Conservation (phyloP, 164 flowering plant genomes). For the Annona squamosa region DNA sequence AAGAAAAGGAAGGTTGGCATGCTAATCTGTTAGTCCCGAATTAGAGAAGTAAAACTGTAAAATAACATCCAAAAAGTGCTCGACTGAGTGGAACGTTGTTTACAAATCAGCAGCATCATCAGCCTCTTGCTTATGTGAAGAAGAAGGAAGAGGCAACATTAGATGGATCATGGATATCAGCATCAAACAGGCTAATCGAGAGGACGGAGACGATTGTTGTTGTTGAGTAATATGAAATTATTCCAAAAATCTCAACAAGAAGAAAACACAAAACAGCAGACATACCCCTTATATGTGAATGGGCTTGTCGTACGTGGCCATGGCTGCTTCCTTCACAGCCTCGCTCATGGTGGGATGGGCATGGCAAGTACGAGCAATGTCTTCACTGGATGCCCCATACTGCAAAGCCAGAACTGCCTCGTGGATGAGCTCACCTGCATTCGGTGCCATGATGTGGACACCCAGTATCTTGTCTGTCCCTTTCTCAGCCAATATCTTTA, state of each 20-base stretch:
- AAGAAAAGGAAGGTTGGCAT: too few species aligned
- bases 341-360: slow-evolving; percentile 98
- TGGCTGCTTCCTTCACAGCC: slow-evolving; percentile 95
- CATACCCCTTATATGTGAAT: slow-evolving; percentile 52
- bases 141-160: too few species aligned
- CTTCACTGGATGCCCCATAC: slow-evolving; percentile 78
- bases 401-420: slow-evolving; percentile 67
- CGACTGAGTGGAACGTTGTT: too few species aligned
- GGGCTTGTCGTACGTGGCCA: slow-evolving; percentile 97
- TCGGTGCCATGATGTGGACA: slow-evolving; percentile 72
- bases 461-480: slow-evolving; percentile 76
- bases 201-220: background rate
- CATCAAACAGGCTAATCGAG: background rate
- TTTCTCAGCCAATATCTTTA: slow-evolving; percentile 69
- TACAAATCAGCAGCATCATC: too few species aligned
- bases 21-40: too few species aligned
- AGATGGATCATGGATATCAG: background rate
- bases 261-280: background rate
- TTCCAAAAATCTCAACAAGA: slow-evolving; percentile 3
- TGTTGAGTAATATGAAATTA: slow-evolving; percentile 4
- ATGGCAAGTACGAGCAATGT: slow-evolving; percentile 83
- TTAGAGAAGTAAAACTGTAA: too few species aligned
- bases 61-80: too few species aligned
- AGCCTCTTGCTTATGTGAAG: too few species aligned
- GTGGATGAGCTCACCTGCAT: slow-evolving; percentile 82